Evolutionary conservation across 1,284 basidiomycete species (phyloP), one percentile per base, ranked within the genome.

Genomic region (Amylostereum areolatum): DNA sequence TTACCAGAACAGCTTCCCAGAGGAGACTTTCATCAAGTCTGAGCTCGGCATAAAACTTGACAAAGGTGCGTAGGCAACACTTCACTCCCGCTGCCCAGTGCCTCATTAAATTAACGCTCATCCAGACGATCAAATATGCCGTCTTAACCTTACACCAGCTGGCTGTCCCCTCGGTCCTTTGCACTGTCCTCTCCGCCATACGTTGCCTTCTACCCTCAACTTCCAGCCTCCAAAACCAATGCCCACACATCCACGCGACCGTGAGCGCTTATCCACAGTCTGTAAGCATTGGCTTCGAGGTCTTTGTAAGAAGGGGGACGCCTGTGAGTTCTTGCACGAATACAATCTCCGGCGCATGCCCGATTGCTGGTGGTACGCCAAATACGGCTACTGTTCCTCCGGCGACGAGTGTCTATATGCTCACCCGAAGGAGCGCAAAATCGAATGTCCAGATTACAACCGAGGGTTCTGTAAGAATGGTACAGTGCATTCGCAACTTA

Each of bases 221-320:
- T 97, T 97, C 60, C 85, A 90, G 62, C 88, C 89, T 0, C 83
- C 88, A 2, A 87, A 89, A 52, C 84, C 86, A 52, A 69, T 86
- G 2, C 89, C 91, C 2, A 81, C 80, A 0, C 88, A 92, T 61
- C 89, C 86, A 28, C 79, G 85, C 45, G 92, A 94, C 62, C 75
- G 92, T 52, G 91, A 94, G 63, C 84, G 92, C 53, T 76, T 93
- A 44, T 83, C 89, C 24, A 96, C 92, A 0, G 92, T 99, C n/a
- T 99, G 97, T 74, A 99, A 99, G 73, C 97, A 99, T 71, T 99
- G 96, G 92, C 82, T 99, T 32, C 82, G 97, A 53, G 97, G 97
- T 29, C 77, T 99, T 37, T 99, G 97, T 73, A 99, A 99, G 73
- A 99, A 99, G 68, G 96, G 94, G 50, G 92, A 97, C 64, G 86